phyloP scores from a whole-genome alignment of 345 rosid species.

The Carallia brachiata region DNA sequence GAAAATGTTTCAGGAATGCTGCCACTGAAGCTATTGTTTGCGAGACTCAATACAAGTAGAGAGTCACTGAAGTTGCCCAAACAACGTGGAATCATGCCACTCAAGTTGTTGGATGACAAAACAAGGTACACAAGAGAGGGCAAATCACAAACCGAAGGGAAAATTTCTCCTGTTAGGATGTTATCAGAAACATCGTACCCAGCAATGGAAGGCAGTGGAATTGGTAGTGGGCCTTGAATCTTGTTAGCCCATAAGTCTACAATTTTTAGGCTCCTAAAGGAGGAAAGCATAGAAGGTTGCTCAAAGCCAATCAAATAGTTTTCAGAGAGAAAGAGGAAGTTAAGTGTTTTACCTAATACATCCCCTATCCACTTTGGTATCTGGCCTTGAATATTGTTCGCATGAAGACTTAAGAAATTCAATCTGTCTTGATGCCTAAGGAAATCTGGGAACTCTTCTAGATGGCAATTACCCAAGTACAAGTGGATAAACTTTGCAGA shows the following conservation, averaged over 20 bases:
- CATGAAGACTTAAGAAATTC: not conserved
- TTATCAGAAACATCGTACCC: constrained; percentile 14
- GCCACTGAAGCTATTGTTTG: not conserved
- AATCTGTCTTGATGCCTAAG: constrained; percentile 7
- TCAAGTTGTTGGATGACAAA: constrained; percentile 21
- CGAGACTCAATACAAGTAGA: not conserved
- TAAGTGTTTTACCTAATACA: not conserved
- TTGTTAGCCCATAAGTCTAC: constrained; percentile 6
- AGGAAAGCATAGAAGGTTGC: not conserved
- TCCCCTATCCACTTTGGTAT: constrained; percentile 24
- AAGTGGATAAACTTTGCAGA: accelerated
- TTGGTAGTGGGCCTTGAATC: constrained; percentile 20
- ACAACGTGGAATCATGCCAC: constrained; percentile 28
- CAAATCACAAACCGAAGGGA: constrained; percentile 7
- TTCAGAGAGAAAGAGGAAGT: not conserved
- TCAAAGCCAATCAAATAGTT: constrained; percentile 18
- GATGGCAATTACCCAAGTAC: constrained; percentile 20
- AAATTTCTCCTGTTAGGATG: constrained; percentile 11
- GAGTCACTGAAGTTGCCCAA: constrained; percentile 12
- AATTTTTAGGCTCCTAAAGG: no score
- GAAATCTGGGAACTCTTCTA: constrained; percentile 15
- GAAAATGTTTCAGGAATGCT: not conserved
- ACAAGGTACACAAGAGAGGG: not conserved
- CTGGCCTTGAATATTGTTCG: constrained; percentile 18
- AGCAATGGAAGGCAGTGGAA: not conserved